phyloP scores from a whole-genome alignment of 2,329 filamentous ascomycete genomes.

The Diplodia scrobiculata region DNA sequence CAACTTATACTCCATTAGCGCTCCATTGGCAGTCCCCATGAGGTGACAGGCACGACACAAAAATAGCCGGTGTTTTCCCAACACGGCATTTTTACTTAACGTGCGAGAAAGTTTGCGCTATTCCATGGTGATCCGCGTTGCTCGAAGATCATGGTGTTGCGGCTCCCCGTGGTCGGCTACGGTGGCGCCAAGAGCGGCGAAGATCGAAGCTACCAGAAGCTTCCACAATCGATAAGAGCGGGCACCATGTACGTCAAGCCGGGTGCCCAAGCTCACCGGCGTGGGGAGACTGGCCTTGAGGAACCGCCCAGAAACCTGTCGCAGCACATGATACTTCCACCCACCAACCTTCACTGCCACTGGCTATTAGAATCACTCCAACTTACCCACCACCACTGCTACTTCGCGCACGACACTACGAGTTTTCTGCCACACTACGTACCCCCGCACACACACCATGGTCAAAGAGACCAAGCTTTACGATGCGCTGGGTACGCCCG shows the following conservation, averaged over 20 bases:
- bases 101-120: not conserved
- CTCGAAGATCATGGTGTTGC: conserved; percentile 22
- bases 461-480: conserved; percentile 95
- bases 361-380: conserved; percentile 17
- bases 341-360: conserved; percentile 11
- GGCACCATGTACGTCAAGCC: conserved; percentile 16
- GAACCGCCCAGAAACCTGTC: conserved; percentile 24
- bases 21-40: not conserved
- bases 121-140: conserved; percentile 2
- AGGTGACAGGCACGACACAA: not conserved
- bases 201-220: conserved; percentile 28
- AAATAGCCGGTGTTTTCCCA: not conserved
- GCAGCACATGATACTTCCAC: conserved; percentile 8
- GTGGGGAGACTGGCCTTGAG: conserved; percentile 26
- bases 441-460: conserved; percentile 56
- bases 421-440: not conserved
- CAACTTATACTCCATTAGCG: not conserved
- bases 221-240: conserved; percentile 26
- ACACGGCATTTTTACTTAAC: not conserved
- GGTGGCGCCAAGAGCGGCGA: conserved; percentile 10
- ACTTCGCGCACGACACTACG: not conserved
- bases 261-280: conserved; percentile 16
- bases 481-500: conserved; percentile 66
- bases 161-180: conserved; percentile 1
- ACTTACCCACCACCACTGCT: not conserved